Conservation (phyloP, 179 eudicot species). For the Spinacia oleracea region DNA sequence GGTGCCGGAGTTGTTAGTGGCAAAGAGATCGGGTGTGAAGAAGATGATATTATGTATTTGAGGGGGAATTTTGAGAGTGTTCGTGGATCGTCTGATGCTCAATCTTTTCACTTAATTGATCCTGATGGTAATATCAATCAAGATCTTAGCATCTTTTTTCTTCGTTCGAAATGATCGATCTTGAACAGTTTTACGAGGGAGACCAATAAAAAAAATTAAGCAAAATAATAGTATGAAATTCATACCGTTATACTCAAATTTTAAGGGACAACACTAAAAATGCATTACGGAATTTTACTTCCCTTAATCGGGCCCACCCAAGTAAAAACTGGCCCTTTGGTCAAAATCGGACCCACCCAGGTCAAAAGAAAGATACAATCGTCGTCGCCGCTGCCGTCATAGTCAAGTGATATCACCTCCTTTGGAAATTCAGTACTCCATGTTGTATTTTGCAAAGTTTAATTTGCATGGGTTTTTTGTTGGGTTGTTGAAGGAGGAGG, state of each 20-base stretch:
- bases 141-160: slow-evolving; percentile 63
- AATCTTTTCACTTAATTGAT: slow-evolving; percentile 59
- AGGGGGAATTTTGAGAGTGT: slow-evolving; percentile 53
- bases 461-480: neutral
- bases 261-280: too few relatives aligned
- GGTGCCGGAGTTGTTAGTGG: slow-evolving; percentile 51
- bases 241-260: too few relatives aligned
- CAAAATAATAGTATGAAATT: too few relatives aligned
- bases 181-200: too few relatives aligned
- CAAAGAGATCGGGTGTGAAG: slow-evolving; percentile 30
- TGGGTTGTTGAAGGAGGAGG: neutral
- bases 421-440: neutral
- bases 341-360: too few relatives aligned
- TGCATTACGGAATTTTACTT: too few relatives aligned
- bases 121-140: slow-evolving; percentile 61
- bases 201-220: too few relatives aligned
- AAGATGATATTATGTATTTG: slow-evolving; percentile 54
- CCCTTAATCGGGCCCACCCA: too few relatives aligned
- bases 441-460: slow-evolving; percentile 1
- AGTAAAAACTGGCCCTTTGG: too few relatives aligned
- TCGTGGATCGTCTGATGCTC: slow-evolving; percentile 46
- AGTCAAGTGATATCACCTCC: neutral
- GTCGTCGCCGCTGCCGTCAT: too few relatives aligned
- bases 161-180: slow-evolving; percentile 37
- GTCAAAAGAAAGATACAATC: too few relatives aligned